These are phyloP conservation scores for Sonneratia caseolaris DNA, from an alignment of 345 rosid species.

Conservation along the genomic window DNA sequence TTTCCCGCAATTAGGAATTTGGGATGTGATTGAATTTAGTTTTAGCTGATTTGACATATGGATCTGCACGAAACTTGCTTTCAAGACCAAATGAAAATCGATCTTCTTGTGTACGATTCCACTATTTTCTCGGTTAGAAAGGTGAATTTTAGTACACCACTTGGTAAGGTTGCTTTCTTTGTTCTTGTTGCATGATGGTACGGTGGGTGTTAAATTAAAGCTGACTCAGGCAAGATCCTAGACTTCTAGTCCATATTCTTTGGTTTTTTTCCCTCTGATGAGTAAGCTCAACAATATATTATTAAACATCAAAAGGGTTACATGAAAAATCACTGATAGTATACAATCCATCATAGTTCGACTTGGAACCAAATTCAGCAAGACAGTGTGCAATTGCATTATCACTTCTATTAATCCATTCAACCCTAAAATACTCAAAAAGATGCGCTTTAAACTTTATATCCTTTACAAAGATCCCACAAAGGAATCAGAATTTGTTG, in stretches of 20 bases:
- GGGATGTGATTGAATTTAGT: not conserved
- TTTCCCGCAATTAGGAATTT: not conserved
- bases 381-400: no score
- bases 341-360: no score
- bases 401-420: no score
- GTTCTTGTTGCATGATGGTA: not conserved
- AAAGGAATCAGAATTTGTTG: no score
- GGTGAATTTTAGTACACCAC: not conserved
- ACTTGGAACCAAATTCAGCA: no score
- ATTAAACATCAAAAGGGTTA: no score
- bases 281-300: no score
- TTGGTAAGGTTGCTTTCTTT: not conserved
- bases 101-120: not conserved
- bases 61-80: not conserved
- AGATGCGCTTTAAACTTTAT: no score
- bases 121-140: not conserved
- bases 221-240: not conserved
- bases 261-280: no score
- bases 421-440: no score
- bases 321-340: no score
- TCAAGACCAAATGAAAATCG: not conserved
- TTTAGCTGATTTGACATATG: not conserved
- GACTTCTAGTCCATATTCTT: not conserved
- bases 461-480: no score
- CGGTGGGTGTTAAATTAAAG: not conserved